phyloP scores from a whole-genome alignment of 208 protist species.

The Trypanosoma avium region DNA sequence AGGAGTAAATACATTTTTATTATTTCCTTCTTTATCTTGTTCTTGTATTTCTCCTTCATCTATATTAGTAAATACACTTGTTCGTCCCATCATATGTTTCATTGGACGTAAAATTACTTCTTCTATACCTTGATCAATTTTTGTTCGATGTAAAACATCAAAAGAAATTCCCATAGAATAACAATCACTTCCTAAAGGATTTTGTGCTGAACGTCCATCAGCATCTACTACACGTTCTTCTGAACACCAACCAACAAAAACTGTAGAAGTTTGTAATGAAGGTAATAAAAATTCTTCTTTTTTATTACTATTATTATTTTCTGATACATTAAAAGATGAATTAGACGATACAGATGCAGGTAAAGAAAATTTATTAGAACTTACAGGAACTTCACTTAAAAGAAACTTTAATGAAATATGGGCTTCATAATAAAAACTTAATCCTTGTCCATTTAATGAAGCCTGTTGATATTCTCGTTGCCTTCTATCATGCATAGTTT shows the following conservation, averaged over 20 bases:
- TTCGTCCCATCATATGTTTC: slow-evolving; percentile 21
- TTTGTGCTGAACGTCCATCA: slow-evolving; percentile 16
- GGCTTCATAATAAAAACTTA: slow-evolving; percentile 68
- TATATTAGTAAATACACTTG: neutral
- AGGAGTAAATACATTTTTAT: neutral
- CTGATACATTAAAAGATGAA: neutral
- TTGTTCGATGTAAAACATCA: slow-evolving; percentile 28
- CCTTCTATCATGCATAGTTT: neutral
- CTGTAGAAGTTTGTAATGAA: slow-evolving; percentile 13
- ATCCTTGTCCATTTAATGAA: neutral
- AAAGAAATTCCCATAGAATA: slow-evolving; percentile 39
- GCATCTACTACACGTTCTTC: slow-evolving; percentile 24
- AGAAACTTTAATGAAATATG: slow-evolving; percentile 70
- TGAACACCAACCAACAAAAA: slow-evolving; percentile 43
- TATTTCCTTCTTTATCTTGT: neutral
- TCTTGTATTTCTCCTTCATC: neutral
- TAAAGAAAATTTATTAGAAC: neutral
- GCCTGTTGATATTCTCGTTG: slow-evolving; percentile 5
- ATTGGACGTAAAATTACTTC: slow-evolving; percentile 30
- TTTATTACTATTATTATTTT: neutral
- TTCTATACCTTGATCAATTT: slow-evolving; percentile 1
- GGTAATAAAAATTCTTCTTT: neutral
- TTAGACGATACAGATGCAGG: neutral
- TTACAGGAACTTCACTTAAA: slow-evolving; percentile 17
- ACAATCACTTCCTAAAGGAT: slow-evolving; percentile 20